Evolutionary conservation across 768 basidiomycete species (phyloP).

Genomic region (Agaricus subrufescens): DNA sequence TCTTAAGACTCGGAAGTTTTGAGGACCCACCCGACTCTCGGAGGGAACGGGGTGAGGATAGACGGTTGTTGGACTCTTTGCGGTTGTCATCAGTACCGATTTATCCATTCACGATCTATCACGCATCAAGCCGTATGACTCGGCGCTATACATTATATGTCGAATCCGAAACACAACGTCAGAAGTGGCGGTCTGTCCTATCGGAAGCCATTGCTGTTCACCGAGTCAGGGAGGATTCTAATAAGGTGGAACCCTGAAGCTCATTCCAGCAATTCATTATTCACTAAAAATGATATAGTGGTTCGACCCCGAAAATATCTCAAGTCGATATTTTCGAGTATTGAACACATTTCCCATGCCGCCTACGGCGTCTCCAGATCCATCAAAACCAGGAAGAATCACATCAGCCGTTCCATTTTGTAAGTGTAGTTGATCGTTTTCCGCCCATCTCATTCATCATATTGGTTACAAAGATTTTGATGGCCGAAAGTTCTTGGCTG

Average conservation of each 20-base stretch:
- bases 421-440: slow-evolving; percentile 27
- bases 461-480: slow-evolving; percentile 33
- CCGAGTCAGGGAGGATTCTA: slow-evolving; percentile 61
- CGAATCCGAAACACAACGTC: slow-evolving; percentile 47
- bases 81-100: slow-evolving; percentile 48
- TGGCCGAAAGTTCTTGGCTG: slow-evolving; percentile 54
- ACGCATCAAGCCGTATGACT: slow-evolving; percentile 48
- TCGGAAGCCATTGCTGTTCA: slow-evolving; percentile 61
- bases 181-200: slow-evolving; percentile 60
- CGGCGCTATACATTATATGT: slow-evolving; percentile 76
- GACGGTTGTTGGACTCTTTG: slow-evolving; percentile 47
- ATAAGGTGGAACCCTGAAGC: slow-evolving; percentile 46
- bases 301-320: slow-evolving; percentile 56
- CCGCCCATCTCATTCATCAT: neutral
- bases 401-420: slow-evolving; percentile 59
- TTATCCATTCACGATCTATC: slow-evolving; percentile 77
- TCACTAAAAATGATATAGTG: slow-evolving; percentile 36
- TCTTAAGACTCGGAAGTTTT: slow-evolving; percentile 69
- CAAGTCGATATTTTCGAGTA: slow-evolving; percentile 59
- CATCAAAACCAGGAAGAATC: slow-evolving; percentile 46
- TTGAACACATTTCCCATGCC: slow-evolving; percentile 26
- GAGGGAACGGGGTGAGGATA: slow-evolving; percentile 60
- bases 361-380: slow-evolving; percentile 21
- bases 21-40: slow-evolving; percentile 53
- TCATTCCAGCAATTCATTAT: neutral